A percentile compares a stretch with the other conserved stretches of the same genome.
phyloP scores from a whole-genome alignment of 2,329 filamentous ascomycete species.

The Pseudofabraea citricarpa region DNA sequence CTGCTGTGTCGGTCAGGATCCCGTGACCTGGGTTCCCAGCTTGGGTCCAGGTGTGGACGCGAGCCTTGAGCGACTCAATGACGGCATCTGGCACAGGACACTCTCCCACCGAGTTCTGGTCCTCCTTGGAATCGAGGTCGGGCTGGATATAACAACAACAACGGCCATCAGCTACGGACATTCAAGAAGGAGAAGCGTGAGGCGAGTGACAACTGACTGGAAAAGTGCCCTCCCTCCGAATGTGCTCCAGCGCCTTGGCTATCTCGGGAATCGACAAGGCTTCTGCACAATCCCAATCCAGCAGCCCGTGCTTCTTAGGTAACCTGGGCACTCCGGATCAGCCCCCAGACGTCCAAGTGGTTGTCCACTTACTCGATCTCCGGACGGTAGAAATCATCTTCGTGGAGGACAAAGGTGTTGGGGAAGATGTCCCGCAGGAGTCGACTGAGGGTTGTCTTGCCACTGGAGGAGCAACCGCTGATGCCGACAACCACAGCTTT shows the following conservation, averaged over 20 bases:
- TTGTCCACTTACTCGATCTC: conserved; percentile 68
- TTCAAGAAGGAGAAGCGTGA: no score
- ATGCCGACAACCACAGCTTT: conserved; percentile 65
- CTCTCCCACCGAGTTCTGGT: conserved; percentile 55
- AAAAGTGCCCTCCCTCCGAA: conserved; percentile 62
- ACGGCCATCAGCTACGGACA: no score
- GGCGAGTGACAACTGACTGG: conserved; percentile 43
- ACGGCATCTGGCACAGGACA: conserved; percentile 45
- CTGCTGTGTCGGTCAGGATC: conserved; percentile 19
- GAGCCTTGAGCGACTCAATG: conserved; percentile 41
- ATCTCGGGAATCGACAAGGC: conserved; percentile 70
- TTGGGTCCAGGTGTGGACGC: conserved; percentile 42
- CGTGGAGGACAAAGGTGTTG: conserved; percentile 76
- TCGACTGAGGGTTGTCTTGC: conserved; percentile 89
- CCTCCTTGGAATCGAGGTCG: conserved; percentile 51
- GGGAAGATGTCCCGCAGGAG: conserved; percentile 80
- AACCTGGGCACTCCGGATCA: conserved; percentile 36
- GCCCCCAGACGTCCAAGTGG: background rate
- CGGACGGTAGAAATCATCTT: conserved; percentile 91
- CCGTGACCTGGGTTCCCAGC: conserved; percentile 39
- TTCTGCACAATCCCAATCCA: conserved; percentile 90
- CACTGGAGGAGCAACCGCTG: conserved; percentile 85
- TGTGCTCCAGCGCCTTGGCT: conserved; percentile 60
- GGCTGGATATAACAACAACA: conserved; percentile 38
- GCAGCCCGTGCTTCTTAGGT: conserved; percentile 53